Base-by-base conservation (phyloP, 176 grass and related monocot genomes). In the Eleusine indica region DNA sequence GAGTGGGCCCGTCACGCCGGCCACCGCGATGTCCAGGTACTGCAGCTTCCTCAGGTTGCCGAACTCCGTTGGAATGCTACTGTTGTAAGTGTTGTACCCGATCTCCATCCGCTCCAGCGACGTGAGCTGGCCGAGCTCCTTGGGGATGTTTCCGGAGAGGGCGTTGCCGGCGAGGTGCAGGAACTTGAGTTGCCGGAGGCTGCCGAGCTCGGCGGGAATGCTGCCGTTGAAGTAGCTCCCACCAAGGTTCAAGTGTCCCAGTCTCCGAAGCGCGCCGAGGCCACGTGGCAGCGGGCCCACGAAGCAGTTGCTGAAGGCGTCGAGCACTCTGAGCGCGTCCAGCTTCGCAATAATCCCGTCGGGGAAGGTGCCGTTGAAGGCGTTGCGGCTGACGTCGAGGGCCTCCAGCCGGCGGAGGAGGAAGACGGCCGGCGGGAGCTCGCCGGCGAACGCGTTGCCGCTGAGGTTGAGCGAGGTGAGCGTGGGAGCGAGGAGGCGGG, bases 291-390 rank as follows among this genome's bases (percentile, higher is more conserved):
- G 70, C 14, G 52, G 18, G 0, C 96, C 96, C 1, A 25, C 53
- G 73, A 98, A 98, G 65, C 93, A 91, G 80, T 98, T 98, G 80
- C 96, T 98, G 63, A 89, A 98, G 0, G 96, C 96, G 68, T 98
- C 75, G 42, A 95, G 32, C 4, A 19, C 43, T 3, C 37, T 19
- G 22, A 98, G 91, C 19, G 35, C 46, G 25, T 28, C 80, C 28
- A 95, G 89, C 41, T 6, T 46, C 37, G 80, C 86, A 47, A 94
- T 14, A 65, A 82, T 81, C 58, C 82, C 83, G 9, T 78, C 62
- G 8, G 93, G 93, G 74, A 98, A 78, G 29, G 91, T 87, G 70
- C 91, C 86, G 80, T 94, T 93, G 83, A 95, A 95, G 81, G 86
- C 81, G 70, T 98, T 98, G 82, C 85, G 93, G 83, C 93, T 91